Percentiles rank a stretch among this genome's conserved stretches.
Conservation (phyloP, 208 protist species). For the Trypanosoma cruzi region DNA sequence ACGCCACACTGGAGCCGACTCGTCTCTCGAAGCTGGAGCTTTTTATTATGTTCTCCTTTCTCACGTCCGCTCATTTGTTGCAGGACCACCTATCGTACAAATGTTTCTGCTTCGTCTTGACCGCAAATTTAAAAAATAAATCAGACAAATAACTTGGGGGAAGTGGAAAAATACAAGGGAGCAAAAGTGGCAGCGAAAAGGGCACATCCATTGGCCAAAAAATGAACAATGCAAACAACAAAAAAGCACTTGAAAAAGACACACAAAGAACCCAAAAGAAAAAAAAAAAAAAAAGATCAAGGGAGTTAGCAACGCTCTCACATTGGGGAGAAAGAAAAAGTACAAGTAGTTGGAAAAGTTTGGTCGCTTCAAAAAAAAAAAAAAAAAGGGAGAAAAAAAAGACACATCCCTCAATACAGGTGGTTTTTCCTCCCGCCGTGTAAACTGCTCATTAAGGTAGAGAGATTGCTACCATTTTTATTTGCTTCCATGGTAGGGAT, state of each 20-base stretch:
- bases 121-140: not conserved
- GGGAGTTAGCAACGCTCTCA: not conserved
- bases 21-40: not conserved
- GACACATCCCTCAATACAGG: not conserved
- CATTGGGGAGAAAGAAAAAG: not conserved
- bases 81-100: not conserved
- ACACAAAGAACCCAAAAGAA: not conserved
- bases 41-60: not conserved
- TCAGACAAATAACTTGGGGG: not conserved
- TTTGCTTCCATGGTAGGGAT: constrained; percentile 47
- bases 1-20: not conserved
- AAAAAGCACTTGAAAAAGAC: too few relatives aligned
- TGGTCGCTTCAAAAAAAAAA: constrained; percentile 4
- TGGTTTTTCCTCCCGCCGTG: not conserved
- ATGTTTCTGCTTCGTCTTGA: not conserved
- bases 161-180: too few relatives aligned
- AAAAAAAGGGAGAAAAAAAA: not conserved
- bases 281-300: constrained; percentile 12
- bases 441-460: not conserved
- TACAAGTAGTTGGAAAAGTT: too few relatives aligned
- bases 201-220: too few relatives aligned
- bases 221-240: too few relatives aligned
- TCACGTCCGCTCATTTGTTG: not conserved
- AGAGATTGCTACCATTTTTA: not conserved
- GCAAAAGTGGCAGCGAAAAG: too few relatives aligned